These are phyloP conservation scores for Kokia cookei DNA, from an alignment of 441 rosid genomes.

Conservation along the genomic window DNA sequence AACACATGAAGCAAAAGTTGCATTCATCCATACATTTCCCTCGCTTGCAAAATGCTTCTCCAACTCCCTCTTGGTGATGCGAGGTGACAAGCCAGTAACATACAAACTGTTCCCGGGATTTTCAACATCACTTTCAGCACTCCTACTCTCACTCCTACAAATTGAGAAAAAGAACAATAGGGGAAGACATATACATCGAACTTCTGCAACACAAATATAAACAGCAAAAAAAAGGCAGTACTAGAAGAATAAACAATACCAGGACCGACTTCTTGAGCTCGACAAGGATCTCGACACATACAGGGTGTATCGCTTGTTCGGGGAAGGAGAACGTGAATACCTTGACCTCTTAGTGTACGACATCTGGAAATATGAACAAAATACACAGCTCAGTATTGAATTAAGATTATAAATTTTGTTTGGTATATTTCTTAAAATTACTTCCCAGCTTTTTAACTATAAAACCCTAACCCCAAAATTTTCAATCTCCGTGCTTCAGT, in stretches of 20 bases:
- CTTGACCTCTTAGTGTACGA: conserved; percentile 63
- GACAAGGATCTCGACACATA: conserved; percentile 56
- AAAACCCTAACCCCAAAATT: conserved; percentile 23
- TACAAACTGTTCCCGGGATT: conserved; percentile 93
- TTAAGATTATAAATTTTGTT: too few species aligned
- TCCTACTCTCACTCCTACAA: conserved; percentile 70
- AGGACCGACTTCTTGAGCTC: conserved; percentile 41
- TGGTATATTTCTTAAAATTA: too few species aligned
- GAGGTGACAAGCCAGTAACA: conserved; percentile 80
- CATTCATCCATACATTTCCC: conserved; percentile 51
- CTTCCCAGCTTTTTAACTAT: not conserved
- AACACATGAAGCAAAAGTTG: not conserved
- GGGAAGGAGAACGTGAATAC: conserved; percentile 57
- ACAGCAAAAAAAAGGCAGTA: not conserved
- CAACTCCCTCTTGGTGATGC: conserved; percentile 67
- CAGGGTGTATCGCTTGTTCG: conserved; percentile 42
- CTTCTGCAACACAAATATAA: not conserved
- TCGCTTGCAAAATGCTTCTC: conserved; percentile 67
- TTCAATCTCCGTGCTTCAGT: too few species aligned
- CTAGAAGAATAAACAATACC: conserved; percentile 18
- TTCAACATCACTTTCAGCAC: conserved; percentile 55
- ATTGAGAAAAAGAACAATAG: not conserved
- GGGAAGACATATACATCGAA: not conserved
- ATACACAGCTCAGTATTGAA: not conserved
- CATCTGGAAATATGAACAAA: conserved; percentile 41